Evolutionary conservation across 805 yeast species (phyloP).

Genomic region (Kregervanrija delftensis): DNA sequence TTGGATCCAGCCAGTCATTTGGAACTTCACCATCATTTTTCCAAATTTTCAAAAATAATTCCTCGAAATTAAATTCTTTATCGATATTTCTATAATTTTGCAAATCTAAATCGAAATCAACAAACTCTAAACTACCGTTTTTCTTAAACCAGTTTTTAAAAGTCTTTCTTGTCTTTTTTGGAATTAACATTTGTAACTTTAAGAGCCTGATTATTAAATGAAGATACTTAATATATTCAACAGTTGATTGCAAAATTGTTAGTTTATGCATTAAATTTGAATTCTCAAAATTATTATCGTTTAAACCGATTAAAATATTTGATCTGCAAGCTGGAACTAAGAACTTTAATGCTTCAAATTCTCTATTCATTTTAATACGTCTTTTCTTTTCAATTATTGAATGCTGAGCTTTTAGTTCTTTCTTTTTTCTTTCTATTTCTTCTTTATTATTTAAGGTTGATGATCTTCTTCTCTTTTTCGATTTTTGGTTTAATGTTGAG

Average conservation of each 20-base stretch:
- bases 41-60: conserved; percentile 24
- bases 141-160: conserved; percentile 24
- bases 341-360: conserved; percentile 73
- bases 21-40: conserved; percentile 23
- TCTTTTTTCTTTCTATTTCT: conserved; percentile 34
- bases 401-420: conserved; percentile 53
- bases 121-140: conserved; percentile 39
- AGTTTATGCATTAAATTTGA: conserved; percentile 58
- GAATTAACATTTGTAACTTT: conserved; percentile 33
- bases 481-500: conserved; percentile 1
- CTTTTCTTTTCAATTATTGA: conserved; percentile 76
- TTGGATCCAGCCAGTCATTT: conserved; percentile 20
- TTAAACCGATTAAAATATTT: conserved; percentile 27
- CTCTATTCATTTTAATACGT: conserved; percentile 71
- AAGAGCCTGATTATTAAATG: conserved; percentile 52
- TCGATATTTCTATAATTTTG: conserved; percentile 56
- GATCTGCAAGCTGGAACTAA: conserved; percentile 74
- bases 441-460: conserved; percentile 19
- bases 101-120: conserved; percentile 50
- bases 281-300: conserved; percentile 23
- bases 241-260: conserved; percentile 75
- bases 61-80: conserved; percentile 45
- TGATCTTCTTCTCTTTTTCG: conserved; percentile 24
- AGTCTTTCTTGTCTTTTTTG: conserved; percentile 16
- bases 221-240: conserved; percentile 67